Base-by-base conservation (phyloP, 768 basidiomycete genomes). In the Psilocybe tampanensis region DNA sequence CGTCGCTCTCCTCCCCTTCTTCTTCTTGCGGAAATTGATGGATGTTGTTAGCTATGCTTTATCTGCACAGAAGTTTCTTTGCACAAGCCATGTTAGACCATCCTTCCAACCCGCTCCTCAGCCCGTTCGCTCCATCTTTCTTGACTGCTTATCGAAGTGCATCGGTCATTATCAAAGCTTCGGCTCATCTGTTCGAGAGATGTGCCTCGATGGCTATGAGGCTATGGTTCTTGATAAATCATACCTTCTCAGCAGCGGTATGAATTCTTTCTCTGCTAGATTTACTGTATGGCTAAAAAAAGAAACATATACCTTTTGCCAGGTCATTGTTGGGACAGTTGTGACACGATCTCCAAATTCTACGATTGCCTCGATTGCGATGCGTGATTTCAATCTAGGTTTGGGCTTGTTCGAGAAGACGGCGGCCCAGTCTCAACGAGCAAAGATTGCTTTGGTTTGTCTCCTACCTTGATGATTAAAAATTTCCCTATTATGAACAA, bases 321-420 rank as follows among this genome's bases (percentile, higher is more conserved):
- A 88, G 86, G 72, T 86, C 12, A 80, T 84, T 49, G 78, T 80
- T 1, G 84, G 84, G 2, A 82, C 82, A 2, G 78, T 86, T n/a
- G 82, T 85, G n/a, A 80, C 81, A 1, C 77, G 81, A 15, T 80
- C 78, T 7, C 84, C 85, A 1, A 75, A 69, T 47, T 83, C 77
- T 2, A 79, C 72, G 41, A 73, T 85, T 19, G 80, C 84, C 0
- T 60, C 76, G 0, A 78, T 76, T 56, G 84, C 85, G 0, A 69
- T 84, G 44, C 60, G 73, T 8, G 82, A 86, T 59, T 70, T 86
- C 22, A 73, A 74, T 18, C 64, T 76, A 3, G 81, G 80, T 1
- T 66, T 82, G 6, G 70, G 74, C 3, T 62, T 84, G 3, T 84
- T 84, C 53, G 74, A 82, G 57, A 69, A 70, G 54, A 74, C 77